Evolutionary conservation across 352 stramenopile species (phyloP).

Genomic region (Plasmopara muralis): DNA sequence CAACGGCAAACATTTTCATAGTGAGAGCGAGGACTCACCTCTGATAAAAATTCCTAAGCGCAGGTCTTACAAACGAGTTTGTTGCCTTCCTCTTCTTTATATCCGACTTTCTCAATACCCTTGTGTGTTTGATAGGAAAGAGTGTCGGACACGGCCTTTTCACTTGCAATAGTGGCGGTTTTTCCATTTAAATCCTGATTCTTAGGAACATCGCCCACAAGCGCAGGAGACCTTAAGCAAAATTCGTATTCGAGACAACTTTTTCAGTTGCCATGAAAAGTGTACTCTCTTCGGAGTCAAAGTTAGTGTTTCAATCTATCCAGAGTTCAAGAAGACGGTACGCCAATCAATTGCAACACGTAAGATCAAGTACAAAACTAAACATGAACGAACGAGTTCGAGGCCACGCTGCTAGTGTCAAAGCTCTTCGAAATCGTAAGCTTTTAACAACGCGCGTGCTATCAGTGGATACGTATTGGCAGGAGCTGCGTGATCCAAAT

Average conservation of each 20-base stretch:
- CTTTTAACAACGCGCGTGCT: constrained; percentile 16
- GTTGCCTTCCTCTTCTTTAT: constrained; percentile 2
- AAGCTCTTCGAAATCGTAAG: constrained; percentile 6
- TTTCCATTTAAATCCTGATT: constrained; percentile 9
- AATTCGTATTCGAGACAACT: constrained; percentile 4
- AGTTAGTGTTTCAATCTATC: too few relatives aligned
- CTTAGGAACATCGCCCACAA: constrained; percentile 3
- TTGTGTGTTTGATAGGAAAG: constrained; percentile 13
- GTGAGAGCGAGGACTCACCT: constrained; percentile 15
- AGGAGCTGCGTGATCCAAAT: constrained; percentile 10
- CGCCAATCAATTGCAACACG: constrained; percentile 7
- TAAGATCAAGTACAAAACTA: neutral
- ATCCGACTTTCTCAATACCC: neutral
- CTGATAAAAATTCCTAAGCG: constrained; percentile 9
- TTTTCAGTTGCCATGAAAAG: constrained; percentile 13
- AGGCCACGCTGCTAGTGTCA: neutral
- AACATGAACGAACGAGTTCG: constrained; percentile 4
- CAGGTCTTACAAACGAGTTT: constrained; percentile 7
- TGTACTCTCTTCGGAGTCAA: too few relatives aligned
- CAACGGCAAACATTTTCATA: constrained; percentile 8
- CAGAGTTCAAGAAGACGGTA: neutral
- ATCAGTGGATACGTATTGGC: constrained; percentile 18
- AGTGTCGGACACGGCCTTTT: constrained; percentile 12
- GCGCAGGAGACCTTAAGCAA: too few relatives aligned
- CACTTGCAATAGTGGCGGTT: neutral